These are phyloP conservation scores for Panicum hallii DNA, from an alignment of 202 grass and related monocot species.

Conservation along the genomic window DNA sequence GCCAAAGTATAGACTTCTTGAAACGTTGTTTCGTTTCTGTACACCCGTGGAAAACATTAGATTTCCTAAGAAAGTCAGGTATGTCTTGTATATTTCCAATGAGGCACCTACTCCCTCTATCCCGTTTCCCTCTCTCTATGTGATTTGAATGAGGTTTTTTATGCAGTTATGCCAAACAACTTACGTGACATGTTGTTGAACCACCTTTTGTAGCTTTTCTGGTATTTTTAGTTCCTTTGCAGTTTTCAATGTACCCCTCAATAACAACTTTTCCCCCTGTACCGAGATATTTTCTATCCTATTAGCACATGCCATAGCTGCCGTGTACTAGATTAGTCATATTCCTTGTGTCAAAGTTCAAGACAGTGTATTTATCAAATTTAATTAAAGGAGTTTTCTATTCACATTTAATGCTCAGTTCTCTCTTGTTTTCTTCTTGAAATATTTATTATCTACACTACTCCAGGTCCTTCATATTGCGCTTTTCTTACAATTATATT, in stretches of 20 bases:
- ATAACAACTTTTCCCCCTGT: background rate
- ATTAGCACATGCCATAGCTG: background rate
- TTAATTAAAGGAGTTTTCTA: background rate
- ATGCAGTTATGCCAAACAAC: background rate
- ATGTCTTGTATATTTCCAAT: background rate
- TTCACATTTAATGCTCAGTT: background rate
- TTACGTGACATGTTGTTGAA: background rate
- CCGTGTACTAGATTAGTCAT: background rate
- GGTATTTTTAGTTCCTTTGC: background rate
- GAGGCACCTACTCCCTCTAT: background rate
- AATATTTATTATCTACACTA: slow-evolving; percentile 16
- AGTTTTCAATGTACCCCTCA: background rate
- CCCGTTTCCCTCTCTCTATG: background rate
- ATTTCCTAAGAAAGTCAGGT: background rate
- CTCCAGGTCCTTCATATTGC: background rate
- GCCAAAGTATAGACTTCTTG: background rate
- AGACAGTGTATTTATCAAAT: background rate
- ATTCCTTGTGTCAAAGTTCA: background rate
- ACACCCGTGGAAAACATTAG: background rate
- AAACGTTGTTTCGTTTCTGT: background rate
- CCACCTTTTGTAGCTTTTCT: background rate
- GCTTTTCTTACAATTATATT: slow-evolving; percentile 7
- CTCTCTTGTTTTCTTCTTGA: background rate
- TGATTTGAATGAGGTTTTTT: background rate
- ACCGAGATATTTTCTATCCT: background rate